phyloP scores from a whole-genome alignment of 768 basidiomycete species.

The Brasilioporus rufonigricans region DNA sequence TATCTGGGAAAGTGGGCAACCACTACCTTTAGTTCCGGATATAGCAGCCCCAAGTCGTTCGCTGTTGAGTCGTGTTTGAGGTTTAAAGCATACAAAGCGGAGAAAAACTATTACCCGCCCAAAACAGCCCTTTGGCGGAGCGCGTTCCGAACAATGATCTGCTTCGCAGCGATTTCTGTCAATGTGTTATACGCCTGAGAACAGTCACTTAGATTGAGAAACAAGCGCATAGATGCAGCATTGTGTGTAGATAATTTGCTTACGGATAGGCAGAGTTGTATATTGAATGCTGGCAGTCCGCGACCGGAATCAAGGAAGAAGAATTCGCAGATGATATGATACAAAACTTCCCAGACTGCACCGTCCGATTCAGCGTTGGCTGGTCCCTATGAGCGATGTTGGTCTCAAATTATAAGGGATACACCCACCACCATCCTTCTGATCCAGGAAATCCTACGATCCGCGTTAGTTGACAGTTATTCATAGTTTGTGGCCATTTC shows the following conservation, averaged over 20 bases:
- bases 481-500: background rate
- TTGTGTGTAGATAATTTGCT: slow-evolving; percentile 9
- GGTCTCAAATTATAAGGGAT: background rate
- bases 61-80: slow-evolving; percentile 26
- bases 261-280: slow-evolving; percentile 26
- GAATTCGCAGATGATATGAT: slow-evolving; percentile 35
- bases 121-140: slow-evolving; percentile 44
- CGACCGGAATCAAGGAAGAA: slow-evolving; percentile 32
- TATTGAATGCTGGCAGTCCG: slow-evolving; percentile 19
- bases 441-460: slow-evolving; percentile 24
- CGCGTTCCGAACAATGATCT: slow-evolving; percentile 42
- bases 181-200: slow-evolving; percentile 53
- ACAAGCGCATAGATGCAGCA: slow-evolving; percentile 29
- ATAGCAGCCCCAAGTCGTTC: slow-evolving; percentile 48
- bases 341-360: slow-evolving; percentile 27
- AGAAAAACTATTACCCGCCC: slow-evolving; percentile 43
- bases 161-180: slow-evolving; percentile 43
- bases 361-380: slow-evolving; percentile 21
- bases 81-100: background rate
- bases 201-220: slow-evolving; percentile 14
- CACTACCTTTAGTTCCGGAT: slow-evolving; percentile 45
- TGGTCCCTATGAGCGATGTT: slow-evolving; percentile 3
- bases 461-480: slow-evolving; percentile 16
- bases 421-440: slow-evolving; percentile 18
- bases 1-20: background rate